These are phyloP conservation scores for Salvia sclarea DNA, from an alignment of 305 asterid genomes.

Conservation along the genomic window DNA sequence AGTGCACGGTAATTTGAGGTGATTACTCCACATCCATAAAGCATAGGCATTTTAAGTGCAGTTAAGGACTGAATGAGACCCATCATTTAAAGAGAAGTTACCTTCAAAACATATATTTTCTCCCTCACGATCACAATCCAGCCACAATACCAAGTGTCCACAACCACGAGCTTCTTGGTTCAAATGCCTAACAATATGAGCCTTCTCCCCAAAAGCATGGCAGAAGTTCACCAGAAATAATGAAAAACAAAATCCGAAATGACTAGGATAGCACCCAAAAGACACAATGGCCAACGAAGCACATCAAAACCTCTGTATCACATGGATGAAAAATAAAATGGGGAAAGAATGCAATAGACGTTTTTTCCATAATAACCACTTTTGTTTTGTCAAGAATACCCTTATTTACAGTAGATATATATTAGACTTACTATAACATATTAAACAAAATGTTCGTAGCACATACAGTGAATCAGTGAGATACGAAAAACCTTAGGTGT, in stretches of 20 bases:
- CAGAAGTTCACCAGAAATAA: constrained; percentile 29
- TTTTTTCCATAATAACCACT: constrained; percentile 4
- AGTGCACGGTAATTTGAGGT: constrained; percentile 2
- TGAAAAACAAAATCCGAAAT: constrained; percentile 12
- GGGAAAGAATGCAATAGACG: not conserved
- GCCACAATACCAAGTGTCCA: constrained; percentile 75
- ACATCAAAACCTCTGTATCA: not conserved
- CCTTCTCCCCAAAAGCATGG: constrained; percentile 59
- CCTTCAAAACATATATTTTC: constrained; percentile 98
- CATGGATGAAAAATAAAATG: constrained; percentile 3
- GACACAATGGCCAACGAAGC: not conserved
- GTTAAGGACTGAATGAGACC: constrained; percentile 10
- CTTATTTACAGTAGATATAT: constrained; percentile 18
- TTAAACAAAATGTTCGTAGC: not conserved
- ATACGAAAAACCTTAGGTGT: constrained; percentile 60
- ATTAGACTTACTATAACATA: not conserved
- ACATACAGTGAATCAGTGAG: not conserved
- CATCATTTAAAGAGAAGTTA: constrained; percentile 33
- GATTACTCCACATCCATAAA: constrained; percentile 22
- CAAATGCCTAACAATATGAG: constrained; percentile 88
- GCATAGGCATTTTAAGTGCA: not conserved
- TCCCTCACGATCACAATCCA: constrained; percentile 97
- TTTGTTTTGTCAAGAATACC: not conserved
- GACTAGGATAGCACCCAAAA: constrained; percentile 17
- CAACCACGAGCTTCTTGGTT: constrained; percentile 92